Base-by-base conservation (phyloP, 345 rosid genomes). In the Excoecaria cochinchinensis region DNA sequence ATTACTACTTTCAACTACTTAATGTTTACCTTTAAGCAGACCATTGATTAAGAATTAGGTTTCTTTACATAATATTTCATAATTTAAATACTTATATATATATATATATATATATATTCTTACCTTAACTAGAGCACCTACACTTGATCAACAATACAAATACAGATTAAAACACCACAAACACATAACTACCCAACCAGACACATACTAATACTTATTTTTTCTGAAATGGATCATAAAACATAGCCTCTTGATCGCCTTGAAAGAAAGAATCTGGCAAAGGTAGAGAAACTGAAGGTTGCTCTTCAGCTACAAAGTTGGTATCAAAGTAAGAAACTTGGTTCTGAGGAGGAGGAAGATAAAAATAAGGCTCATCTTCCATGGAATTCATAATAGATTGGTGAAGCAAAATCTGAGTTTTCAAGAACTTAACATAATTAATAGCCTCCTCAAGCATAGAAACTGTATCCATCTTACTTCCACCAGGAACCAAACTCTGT, bases 401-500 rank as follows among this genome's bases (percentile, higher is more conserved):
- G 78, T 94, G 97, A 80, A 92, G 82, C 85, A 87, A 79, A 61
- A 94, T 88, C 86, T 90, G 97, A 3, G 92, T 77, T 79, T 94
- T 89, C 51, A 94, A 83, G 83, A 90, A 87, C 90, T 94, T 92
- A n/a, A 94, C 97, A 77, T 94, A 94, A 21, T 86, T 82, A 47
- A 94, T 94, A 73, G 97, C 93, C 74, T 90, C 97, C 50, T 94
- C 97, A 12, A 94, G 79, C 97, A 94, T 90, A 42, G 97, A 90
- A 44, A 89, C 97, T 0, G 98, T 94, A 77, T 94, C 98, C 97
- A 94, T 88, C 79, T 92, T 94, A 4, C 87, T 74, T 40, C 94
- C 98, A 8, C 96, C 96, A 10, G 97, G 98, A 76, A 94, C 91
- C 82, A 94, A 75, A 82, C 94, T 92, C 74, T 88, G 96, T 64